These are phyloP conservation scores for Millerozyma miso DNA, from an alignment of 805 yeast genomes.

Conservation along the genomic window DNA sequence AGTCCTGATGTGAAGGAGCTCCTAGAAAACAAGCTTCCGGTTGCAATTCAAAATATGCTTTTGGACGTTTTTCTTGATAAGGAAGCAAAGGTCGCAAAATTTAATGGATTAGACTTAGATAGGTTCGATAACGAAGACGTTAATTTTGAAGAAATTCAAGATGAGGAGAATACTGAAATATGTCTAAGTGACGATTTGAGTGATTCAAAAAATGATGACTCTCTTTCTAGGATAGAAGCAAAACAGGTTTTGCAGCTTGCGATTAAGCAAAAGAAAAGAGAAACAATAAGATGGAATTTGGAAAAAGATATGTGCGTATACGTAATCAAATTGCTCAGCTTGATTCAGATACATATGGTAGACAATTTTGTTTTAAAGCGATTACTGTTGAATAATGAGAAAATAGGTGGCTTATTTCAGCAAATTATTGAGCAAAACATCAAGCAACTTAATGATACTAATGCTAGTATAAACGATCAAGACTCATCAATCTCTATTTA, in stretches of 20 bases:
- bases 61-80: constrained; percentile 43
- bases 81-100: constrained; percentile 44
- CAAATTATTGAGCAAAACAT: constrained; percentile 20
- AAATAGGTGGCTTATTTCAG: constrained; percentile 30
- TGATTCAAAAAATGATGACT: constrained; percentile 11
- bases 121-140: constrained; percentile 52
- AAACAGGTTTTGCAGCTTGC: not conserved
- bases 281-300: constrained; percentile 25
- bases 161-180: constrained; percentile 10
- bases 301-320: constrained; percentile 41
- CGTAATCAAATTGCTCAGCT: constrained; percentile 34
- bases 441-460: constrained; percentile 1
- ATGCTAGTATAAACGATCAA: not conserved
- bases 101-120: constrained; percentile 38
- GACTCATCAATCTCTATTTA: not conserved
- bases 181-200: constrained; percentile 4
- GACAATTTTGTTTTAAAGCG: constrained; percentile 23
- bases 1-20: constrained; percentile 14
- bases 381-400: constrained; percentile 31
- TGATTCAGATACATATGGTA: constrained; percentile 31
- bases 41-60: constrained; percentile 26
- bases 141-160: constrained; percentile 25
- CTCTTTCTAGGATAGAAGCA: constrained; percentile 1
- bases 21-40: constrained; percentile 21
- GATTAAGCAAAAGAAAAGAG: constrained; percentile 3